Base-by-base conservation (phyloP, 306 rosid species). In the Dalbergia cultrata region DNA sequence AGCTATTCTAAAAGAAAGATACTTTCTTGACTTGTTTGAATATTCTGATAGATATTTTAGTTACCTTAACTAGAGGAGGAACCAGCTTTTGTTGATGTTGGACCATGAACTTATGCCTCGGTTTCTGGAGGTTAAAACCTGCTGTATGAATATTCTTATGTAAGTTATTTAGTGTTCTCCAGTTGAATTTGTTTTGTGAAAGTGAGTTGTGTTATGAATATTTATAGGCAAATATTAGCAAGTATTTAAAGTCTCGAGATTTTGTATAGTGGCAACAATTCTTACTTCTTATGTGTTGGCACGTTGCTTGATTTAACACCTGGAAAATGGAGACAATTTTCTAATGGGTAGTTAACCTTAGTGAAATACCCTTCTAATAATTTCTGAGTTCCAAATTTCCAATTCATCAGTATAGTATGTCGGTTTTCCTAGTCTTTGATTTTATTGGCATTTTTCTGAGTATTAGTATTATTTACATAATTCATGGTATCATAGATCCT, bases 21-120 rank as follows among this genome's bases (percentile, higher is more conserved):
- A n/a, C n/a, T 64, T 65, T 74, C 19, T 74, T 45, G 71, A 67
- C 41, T 10, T 45, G 49, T 18, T 73, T 41, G 52, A 64, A 80
- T 72, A 71, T 53, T 80, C 13, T 72, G 41, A 33, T 67, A 3
- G 43, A 49, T 13, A 19, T 60, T 82, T 60, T 47, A 34, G 17
- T 70, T 26, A 45, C 16, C 37, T 13, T 50, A 14, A n/a, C 56
- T 50, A 12, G 31, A n/a, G 16, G 12, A 9, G 72, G 33, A 66
- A n/a, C 22, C 47, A 17, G 41, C 1, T 41, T 67, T 18, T 17
- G 81, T 69, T 13, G 39, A 70, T 18, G 69, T 54, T 31, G 37
- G 44, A 50, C 54, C 47, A 17, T 70, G 74, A 72, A 39, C 26
- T 17, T 67, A 45, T 67, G 49, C 6, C 49, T 74, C 17, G 37